Conservation (phyloP, 108 stramenopile species). For the Cyclotella choctawhatcheeana region DNA sequence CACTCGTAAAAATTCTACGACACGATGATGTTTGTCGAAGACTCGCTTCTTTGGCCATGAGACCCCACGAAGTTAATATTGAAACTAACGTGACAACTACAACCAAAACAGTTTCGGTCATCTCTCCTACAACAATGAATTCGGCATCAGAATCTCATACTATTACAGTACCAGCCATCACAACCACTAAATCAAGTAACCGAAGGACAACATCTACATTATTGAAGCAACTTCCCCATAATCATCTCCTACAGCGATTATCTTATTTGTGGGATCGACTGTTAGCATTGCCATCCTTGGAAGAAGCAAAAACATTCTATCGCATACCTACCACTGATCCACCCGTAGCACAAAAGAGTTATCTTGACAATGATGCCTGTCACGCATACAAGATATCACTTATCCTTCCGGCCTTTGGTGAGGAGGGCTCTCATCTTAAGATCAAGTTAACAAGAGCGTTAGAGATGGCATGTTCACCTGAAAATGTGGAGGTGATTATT, state of each 20-base stretch:
- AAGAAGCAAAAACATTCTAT: slow-evolving; percentile 37
- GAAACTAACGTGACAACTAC: slow-evolving; percentile 16
- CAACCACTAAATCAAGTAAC: neutral
- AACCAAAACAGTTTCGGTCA: neutral
- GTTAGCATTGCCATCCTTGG: slow-evolving; percentile 39
- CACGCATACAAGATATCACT: slow-evolving; percentile 59
- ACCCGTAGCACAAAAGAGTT: slow-evolving; percentile 13
- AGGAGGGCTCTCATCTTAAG: slow-evolving; percentile 45
- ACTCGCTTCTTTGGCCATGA: slow-evolving; percentile 54
- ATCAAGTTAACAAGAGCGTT: slow-evolving; percentile 31
- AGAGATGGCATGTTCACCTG: slow-evolving; percentile 27
- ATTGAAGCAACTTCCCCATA: slow-evolving; percentile 24
- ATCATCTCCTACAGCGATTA: slow-evolving; percentile 32
- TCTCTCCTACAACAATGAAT: neutral
- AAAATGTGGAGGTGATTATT: slow-evolving; percentile 59
- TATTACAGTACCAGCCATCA: neutral
- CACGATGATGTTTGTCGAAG: slow-evolving; percentile 37
- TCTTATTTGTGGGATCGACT: slow-evolving; percentile 35
- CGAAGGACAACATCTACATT: slow-evolving; percentile 19
- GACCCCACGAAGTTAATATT: slow-evolving; percentile 34
- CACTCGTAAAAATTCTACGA: slow-evolving; percentile 37
- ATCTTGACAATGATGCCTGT: neutral
- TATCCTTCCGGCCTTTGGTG: slow-evolving; percentile 66
- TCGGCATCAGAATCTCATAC: neutral
- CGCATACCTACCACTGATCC: slow-evolving; percentile 2